These are phyloP conservation scores for Fraxinus greggii DNA, from an alignment of 305 asterid genomes.

Conservation along the genomic window DNA sequence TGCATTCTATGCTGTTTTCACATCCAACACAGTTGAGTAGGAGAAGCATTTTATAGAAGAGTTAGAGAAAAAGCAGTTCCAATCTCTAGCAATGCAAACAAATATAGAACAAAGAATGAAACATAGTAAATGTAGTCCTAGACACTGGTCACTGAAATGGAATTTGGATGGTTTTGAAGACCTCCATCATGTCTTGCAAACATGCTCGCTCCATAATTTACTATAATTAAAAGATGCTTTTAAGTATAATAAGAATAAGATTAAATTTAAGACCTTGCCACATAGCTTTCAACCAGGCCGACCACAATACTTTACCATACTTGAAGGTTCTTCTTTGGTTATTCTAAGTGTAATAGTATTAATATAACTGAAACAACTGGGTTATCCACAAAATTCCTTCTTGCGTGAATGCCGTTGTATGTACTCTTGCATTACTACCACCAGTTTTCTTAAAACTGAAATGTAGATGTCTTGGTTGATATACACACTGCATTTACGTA, in stretches of 20 bases:
- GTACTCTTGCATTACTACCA: not conserved
- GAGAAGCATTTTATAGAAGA: not conserved
- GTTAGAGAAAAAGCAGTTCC: not conserved
- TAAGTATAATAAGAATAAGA: not conserved
- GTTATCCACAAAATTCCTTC: slow-evolving; percentile 1
- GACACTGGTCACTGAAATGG: not conserved
- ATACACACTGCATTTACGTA: not conserved
- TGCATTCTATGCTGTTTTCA: not conserved
- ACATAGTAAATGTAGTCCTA: not conserved
- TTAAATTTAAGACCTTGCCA: not conserved
- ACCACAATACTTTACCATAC: not conserved
- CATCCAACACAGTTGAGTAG: not conserved
- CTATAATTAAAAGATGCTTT: not conserved
- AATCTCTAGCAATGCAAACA: not conserved
- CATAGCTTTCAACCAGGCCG: not conserved
- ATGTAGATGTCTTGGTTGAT: not conserved
- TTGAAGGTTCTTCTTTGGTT: not conserved
- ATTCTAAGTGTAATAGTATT: not conserved
- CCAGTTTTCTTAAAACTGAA: not conserved
- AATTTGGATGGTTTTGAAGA: not conserved
- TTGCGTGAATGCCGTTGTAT: not conserved
- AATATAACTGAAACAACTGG: not conserved
- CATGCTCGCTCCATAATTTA: not conserved
- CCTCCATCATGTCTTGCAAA: not conserved
- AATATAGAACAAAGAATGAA: not conserved